Evolutionary conservation across 192 early-diverging fungal genomes (phyloP), one percentile per base, ranked within the genome.

Genomic region (Mortierella antarctica): DNA sequence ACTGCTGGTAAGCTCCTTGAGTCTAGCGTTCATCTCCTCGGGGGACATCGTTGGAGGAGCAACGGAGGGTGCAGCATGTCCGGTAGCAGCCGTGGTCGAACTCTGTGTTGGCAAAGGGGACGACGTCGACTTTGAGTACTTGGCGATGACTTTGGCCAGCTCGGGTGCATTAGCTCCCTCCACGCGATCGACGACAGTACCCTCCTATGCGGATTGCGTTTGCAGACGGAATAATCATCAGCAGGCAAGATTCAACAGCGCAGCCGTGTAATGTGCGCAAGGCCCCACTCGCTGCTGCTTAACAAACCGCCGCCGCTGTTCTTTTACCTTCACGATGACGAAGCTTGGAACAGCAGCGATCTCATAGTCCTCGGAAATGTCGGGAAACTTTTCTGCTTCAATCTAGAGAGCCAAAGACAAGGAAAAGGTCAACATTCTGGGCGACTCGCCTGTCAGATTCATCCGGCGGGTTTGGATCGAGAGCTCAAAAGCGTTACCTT

Each of bases 281-380:
- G 31, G 31, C 31, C 31, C 31, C 12, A 23, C 54, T n/a, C 11
- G 31, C n/a, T 40, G 14, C 20, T 42, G 57, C n/a, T 40, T 23
- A 23, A 42, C 23, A 11, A 23, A 59, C 23, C 39, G 23, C 39
- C 20, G 14, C 54, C 31, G 17, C 11, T 56, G 54, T 12, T 21
- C 1, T 23, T 20, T 71, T 82, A 92, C 92, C 87, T 92, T 91
- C 23, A 96, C 79, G 52, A 99, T 71, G 9, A 99, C 83, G 74
- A 98, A 96, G 7, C 94, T 92, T 10, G 97, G 97, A 1, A 99
- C 97, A 2, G 96, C 92, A 8, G 90, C 88, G 71, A 99, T 95
- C 71, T 99, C 96, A 72, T 92, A 95, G 6, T 88, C 73, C 72
- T 97, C 96, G 42, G 95, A 95, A 54, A 94, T 88, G 56, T 96